These are phyloP conservation scores for Pisolithus albus DNA, from an alignment of 768 basidiomycete species.

Conservation along the genomic window DNA sequence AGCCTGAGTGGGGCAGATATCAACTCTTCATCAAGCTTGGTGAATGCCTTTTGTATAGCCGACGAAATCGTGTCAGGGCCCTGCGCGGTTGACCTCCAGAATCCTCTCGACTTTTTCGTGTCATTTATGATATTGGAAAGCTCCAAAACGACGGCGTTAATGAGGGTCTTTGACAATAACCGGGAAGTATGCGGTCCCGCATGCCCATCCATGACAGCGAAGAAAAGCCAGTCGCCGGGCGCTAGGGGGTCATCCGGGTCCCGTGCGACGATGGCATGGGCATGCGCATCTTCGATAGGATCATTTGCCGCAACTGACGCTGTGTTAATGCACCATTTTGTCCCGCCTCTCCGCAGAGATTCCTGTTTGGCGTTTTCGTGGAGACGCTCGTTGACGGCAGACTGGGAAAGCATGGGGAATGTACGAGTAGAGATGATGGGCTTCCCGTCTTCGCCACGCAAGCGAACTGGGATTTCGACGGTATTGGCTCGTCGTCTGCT, in stretches of 20 bases:
- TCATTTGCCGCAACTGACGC: conserved; percentile 80
- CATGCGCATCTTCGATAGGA: conserved; percentile 86
- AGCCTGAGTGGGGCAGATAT: conserved; percentile 69
- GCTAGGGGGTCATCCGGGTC: conserved; percentile 53
- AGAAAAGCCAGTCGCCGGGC: conserved; percentile 74
- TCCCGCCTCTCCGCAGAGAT: conserved; percentile 44
- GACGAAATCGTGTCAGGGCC: conserved; percentile 49
- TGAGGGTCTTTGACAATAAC: conserved; percentile 75
- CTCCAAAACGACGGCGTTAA: conserved; percentile 77
- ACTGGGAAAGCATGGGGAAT: conserved; percentile 50
- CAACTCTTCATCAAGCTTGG: conserved; percentile 79
- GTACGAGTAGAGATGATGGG: conserved; percentile 45
- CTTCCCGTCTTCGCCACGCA: conserved; percentile 52
- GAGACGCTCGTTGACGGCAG: conserved; percentile 51
- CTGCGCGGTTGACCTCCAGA: conserved; percentile 33
- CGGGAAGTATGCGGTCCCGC: conserved; percentile 77
- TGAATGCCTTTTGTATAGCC: conserved; percentile 74
- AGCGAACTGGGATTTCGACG: conserved; percentile 54
- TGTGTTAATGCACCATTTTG: conserved; percentile 71
- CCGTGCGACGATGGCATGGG: conserved; percentile 59
- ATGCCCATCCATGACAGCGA: conserved; percentile 90
- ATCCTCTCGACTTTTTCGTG: conserved; percentile 18
- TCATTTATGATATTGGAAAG: conserved; percentile 49
- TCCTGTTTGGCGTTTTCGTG: conserved; percentile 45
- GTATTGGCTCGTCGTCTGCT: conserved; percentile 35